A percentile compares a stretch with the other conserved stretches of the same genome.
Conservation (phyloP, 352 stramenopile genomes). For the Phytopythium cucurbitacearum region DNA sequence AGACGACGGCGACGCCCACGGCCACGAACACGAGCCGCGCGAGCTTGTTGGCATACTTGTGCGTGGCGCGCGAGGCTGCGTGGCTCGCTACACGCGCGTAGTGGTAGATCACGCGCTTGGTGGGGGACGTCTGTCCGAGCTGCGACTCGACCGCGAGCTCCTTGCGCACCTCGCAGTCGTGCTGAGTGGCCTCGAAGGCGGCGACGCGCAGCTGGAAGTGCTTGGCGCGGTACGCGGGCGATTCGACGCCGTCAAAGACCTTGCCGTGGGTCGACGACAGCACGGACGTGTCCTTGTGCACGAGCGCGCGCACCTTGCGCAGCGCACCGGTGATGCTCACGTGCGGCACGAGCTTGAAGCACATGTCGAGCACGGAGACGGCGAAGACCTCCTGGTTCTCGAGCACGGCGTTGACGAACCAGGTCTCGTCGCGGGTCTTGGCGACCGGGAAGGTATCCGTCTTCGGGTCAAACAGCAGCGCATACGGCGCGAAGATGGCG, state of each 20-base stretch:
- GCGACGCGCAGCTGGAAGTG: neutral
- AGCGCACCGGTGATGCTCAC: conserved; percentile 3
- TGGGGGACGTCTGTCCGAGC: neutral
- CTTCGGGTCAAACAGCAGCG: conserved; percentile 9
- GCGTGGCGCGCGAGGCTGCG: neutral
- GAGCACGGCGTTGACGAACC: conserved; percentile 5
- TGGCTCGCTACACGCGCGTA: neutral
- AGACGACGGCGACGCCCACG: neutral
- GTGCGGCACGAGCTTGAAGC: conserved; percentile 6
- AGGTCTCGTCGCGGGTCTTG: neutral
- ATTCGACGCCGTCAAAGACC: neutral
- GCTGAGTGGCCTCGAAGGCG: neutral
- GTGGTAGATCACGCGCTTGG: neutral
- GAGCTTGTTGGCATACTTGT: conserved; percentile 6
- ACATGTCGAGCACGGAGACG: neutral
- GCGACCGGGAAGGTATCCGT: neutral
- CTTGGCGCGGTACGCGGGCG: neutral
- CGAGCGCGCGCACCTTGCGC: conserved; percentile 3
- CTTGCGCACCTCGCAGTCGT: neutral
- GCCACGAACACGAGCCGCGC: neutral
- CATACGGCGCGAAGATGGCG: conserved; percentile 12
- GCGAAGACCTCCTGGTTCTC: conserved; percentile 4
- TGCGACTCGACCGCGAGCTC: neutral
- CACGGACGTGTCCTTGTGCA: conserved; percentile 4
- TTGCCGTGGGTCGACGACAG: neutral